Evolutionary conservation across 129 eudicot species (phyloP), one percentile per base, ranked within the genome.

Genomic region (Heracleum sosnowskyi): DNA sequence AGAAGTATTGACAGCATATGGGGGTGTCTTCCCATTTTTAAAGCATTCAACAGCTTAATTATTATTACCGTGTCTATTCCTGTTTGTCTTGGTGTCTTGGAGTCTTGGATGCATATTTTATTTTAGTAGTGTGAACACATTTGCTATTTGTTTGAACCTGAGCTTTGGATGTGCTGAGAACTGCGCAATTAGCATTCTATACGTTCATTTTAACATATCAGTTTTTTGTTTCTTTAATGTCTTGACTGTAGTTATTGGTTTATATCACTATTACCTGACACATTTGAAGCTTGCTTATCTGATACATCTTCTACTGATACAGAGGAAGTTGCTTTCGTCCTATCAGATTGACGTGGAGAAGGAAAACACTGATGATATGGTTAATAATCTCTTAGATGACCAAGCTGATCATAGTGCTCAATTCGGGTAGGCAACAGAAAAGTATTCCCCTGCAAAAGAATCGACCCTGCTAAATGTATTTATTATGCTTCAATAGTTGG

Each of bases 251-350:
- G 47, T 31, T 66, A 4, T 15, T 64, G 0, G 0, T 29, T 28
- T 73, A 42, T 44, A 29, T 44, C n/a, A 74, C 57, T 12, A 42
- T 37, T 73, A 73, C 81, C 75, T 86, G 13, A 11, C 78, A 18
- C 44, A 40, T 40, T n/a, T n/a, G n/a, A n/a, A n/a, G n/a, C n/a
- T n/a, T n/a, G n/a, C n/a, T n/a, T n/a, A 73, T 84, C 75, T 86
- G 13, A 11, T 81, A 18, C 44, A 40, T 40, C 2, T 29, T 36
- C 12, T 77, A 75, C 69, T 45, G 47, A 41, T 88, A 83, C 91
- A 93, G 98, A 85, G 97, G 83, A 88, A 83, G 77, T 28, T 94
- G 88, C 88, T 94, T 45, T 86, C 97, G 39, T 83, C 97, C 57
- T 87, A 90, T 76, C 96, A 93, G 84, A 74, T 89, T 26, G 94